phyloP scores from a whole-genome alignment of 192 early-diverging fungal genomes.

The Coemansia umbellata region DNA sequence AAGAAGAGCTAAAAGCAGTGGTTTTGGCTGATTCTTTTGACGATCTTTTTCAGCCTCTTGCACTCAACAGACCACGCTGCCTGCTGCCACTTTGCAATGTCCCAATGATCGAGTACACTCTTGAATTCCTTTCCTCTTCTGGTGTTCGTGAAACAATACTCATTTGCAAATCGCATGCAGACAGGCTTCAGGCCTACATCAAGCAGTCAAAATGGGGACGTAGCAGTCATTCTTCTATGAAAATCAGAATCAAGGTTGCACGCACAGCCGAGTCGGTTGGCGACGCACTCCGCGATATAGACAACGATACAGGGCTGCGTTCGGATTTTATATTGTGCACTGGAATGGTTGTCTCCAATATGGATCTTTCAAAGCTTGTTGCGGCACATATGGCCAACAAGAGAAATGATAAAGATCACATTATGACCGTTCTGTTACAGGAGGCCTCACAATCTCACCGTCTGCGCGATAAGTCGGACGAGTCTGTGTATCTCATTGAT shows the following conservation, averaged over 20 bases:
- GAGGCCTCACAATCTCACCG: slow-evolving; percentile 62
- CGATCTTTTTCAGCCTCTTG: slow-evolving; percentile 83
- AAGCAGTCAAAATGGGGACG: slow-evolving; percentile 77
- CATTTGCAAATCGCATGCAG: slow-evolving; percentile 78
- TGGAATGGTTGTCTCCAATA: slow-evolving; percentile 88
- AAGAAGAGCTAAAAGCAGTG: slow-evolving; percentile 79
- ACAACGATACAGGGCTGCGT: slow-evolving; percentile 70
- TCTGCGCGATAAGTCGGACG: slow-evolving; percentile 60
- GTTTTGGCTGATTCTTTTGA: slow-evolving; percentile 90
- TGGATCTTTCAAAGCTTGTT: slow-evolving; percentile 70
- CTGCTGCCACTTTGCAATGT: slow-evolving; percentile 92
- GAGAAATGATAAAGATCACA: slow-evolving; percentile 70
- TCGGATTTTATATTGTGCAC: slow-evolving; percentile 91
- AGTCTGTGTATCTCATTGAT: slow-evolving; percentile 81
- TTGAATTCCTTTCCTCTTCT: slow-evolving; percentile 86
- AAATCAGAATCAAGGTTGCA: slow-evolving; percentile 67
- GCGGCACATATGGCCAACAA: slow-evolving; percentile 76
- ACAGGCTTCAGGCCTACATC: slow-evolving; percentile 80
- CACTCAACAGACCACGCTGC: slow-evolving; percentile 80
- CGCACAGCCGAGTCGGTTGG: slow-evolving; percentile 77
- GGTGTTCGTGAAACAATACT: slow-evolving; percentile 85
- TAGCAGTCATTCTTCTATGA: slow-evolving; percentile 59
- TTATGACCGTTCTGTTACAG: slow-evolving; percentile 93
- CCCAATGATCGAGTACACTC: slow-evolving; percentile 93
- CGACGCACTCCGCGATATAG: slow-evolving; percentile 88